Evolutionary conservation across 108 stramenopile genomes (phyloP).

Genomic region (Stephanodiscus triporus): DNA sequence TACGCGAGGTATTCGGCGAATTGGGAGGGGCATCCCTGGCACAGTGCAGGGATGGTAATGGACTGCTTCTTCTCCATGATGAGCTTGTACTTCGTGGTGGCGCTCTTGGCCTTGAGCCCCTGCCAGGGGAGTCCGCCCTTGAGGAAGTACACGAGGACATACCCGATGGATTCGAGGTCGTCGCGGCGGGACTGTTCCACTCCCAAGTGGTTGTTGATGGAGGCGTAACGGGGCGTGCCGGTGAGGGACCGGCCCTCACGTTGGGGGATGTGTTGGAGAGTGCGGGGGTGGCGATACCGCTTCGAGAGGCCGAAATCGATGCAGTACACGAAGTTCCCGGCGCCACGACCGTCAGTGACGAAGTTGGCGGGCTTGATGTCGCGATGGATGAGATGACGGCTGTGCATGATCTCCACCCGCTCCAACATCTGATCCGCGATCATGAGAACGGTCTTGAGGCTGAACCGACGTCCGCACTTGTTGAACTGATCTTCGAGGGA

Average conservation of each 20-base stretch:
- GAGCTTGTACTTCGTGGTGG: constrained; percentile 94
- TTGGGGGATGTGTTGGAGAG: constrained; percentile 98
- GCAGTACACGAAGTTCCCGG: constrained; percentile 93
- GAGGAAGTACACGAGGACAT: constrained; percentile 97
- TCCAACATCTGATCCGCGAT: constrained; percentile 98
- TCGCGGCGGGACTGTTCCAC: constrained; percentile 97
- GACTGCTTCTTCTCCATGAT: constrained; percentile 96
- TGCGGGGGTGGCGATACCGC: constrained; percentile 96
- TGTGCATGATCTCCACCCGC: constrained; percentile 97
- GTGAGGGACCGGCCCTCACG: constrained; percentile 95
- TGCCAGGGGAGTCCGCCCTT: constrained; percentile 99
- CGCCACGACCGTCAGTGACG: constrained; percentile 87
- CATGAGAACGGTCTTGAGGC: constrained; percentile 95
- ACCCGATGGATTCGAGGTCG: constrained; percentile 97
- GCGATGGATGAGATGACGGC: constrained; percentile 94
- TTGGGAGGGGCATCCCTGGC: constrained; percentile 96
- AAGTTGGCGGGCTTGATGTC: constrained; percentile 99
- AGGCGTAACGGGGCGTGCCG: constrained; percentile 96
- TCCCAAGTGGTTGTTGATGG: constrained; percentile 98
- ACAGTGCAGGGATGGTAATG: constrained; percentile 92
- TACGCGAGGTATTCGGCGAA: constrained; percentile 98
- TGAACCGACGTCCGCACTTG: constrained; percentile 95
- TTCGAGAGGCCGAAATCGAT: constrained; percentile 98
- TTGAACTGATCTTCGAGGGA: constrained; percentile 98
- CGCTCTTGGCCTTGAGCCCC: constrained; percentile 95